Evolutionary conservation across 352 stramenopile species (phyloP), one percentile per base, ranked within the genome.

Genomic region (Globisporangium takayamanum): DNA sequence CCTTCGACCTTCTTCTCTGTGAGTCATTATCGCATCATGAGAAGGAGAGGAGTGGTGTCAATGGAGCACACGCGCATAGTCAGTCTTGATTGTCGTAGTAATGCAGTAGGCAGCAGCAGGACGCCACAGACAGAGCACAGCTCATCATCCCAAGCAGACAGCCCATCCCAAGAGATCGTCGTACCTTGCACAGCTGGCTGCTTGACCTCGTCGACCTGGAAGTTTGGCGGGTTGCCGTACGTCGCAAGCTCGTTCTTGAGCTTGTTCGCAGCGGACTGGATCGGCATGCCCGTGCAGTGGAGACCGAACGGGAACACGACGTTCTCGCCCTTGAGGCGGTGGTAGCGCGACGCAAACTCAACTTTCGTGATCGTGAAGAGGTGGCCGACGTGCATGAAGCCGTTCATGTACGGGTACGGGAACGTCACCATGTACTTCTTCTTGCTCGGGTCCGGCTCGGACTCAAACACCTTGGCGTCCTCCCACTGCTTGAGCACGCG

Each of bases 391-490:
- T 99, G 98, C 70, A 99, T 76, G 66, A 97, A 97, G 33, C 97
- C 98, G 72, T 99, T 99, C 86, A 98, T 99, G 88, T 99, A 99
- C 44, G 98, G 98, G 78, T 98, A 99, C 41, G 98, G 98, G 78
- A 99, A 99, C 18, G 97, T 99, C 3, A 98, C 96, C 70, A 99
- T 89, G 76, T 99, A 99, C 74, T 98, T 99, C 36, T 83, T 74
- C 68, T 96, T 92, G 59, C 64, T 79, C 15, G 66, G 55, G 51
- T 94, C 78, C 36, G 84, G 81, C 56, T 84, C 74, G 60, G 76
- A 93, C 84, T 97, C 94, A 88, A 96, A 97, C 41, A 95, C 67
- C 71, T 95, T 95, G 55, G 69, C 76, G 36, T 73, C 84, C 28
- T 91, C 86, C 90, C 90, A 97, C 60, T 96, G 78, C 53, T 84